These are phyloP conservation scores for Vaccinium myrtillus DNA, from an alignment of 148 eudicot species.

Conservation along the genomic window DNA sequence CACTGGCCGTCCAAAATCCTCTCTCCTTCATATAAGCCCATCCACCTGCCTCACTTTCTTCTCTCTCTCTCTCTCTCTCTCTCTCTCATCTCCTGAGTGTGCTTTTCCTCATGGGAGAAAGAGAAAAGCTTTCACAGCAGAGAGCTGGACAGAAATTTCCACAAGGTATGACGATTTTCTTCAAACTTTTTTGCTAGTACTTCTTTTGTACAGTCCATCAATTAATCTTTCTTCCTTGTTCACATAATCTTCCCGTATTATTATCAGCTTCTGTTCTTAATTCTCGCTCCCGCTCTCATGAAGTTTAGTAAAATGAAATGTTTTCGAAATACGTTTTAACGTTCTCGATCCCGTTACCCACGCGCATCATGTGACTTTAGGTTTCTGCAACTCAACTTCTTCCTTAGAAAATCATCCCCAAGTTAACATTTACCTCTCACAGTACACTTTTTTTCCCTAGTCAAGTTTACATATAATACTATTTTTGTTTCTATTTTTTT, in stretches of 20 bases:
- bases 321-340: too few species aligned
- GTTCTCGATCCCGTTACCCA: too few species aligned
- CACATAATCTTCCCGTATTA: too few species aligned
- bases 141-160: slow-evolving; percentile 21
- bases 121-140: slow-evolving; percentile 24
- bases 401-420: not conserved
- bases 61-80: slow-evolving; percentile 19
- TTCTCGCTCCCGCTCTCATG: too few species aligned
- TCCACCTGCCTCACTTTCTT: not conserved
- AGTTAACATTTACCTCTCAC: not conserved
- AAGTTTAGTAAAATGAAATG: too few species aligned
- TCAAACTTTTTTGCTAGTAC: not conserved
- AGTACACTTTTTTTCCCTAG: not conserved
- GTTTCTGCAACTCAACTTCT: not conserved
- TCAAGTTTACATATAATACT: too few species aligned
- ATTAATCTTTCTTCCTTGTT: too few species aligned
- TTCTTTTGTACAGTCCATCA: not conserved
- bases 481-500: too few species aligned
- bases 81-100: slow-evolving; percentile 14
- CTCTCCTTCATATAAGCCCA: slow-evolving; percentile 26
- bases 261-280: too few species aligned
- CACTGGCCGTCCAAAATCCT: slow-evolving; percentile 21
- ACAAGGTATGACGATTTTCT: slow-evolving; percentile 21
- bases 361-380: too few species aligned
- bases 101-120: slow-evolving; percentile 20